Percentiles rank a stretch among this genome's conserved stretches.
Conservation (phyloP, 345 rosid genomes). For the Tarenaya hassleriana region DNA sequence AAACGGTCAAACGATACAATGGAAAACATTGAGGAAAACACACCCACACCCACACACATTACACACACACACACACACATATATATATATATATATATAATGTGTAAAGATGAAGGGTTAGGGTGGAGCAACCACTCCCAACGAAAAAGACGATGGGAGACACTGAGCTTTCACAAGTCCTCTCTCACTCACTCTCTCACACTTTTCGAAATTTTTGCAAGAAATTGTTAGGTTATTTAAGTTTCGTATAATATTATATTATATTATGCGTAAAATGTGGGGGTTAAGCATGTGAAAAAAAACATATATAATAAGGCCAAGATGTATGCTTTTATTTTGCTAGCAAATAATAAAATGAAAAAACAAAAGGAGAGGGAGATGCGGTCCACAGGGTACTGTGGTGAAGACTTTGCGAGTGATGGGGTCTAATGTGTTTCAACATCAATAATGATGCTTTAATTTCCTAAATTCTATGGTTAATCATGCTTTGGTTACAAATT, state of each 20-base stretch:
- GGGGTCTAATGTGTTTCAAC: slow-evolving; percentile 37
- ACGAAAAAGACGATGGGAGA: slow-evolving; percentile 42
- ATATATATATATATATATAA: too few relatives aligned
- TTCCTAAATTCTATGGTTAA: slow-evolving; percentile 44
- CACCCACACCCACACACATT: too few relatives aligned
- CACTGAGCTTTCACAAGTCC: slow-evolving; percentile 48
- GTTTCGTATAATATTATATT: too few relatives aligned
- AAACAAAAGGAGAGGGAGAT: slow-evolving; percentile 12
- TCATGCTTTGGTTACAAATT: slow-evolving; percentile 61
- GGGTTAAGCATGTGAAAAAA: neutral
- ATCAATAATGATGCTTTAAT: slow-evolving; percentile 50
- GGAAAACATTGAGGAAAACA: too few relatives aligned
- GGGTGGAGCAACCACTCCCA: slow-evolving; percentile 18
- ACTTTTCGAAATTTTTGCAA: too few relatives aligned
- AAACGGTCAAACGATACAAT: too few relatives aligned
- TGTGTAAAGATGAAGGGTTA: slow-evolving; percentile 10
- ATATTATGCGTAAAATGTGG: neutral
- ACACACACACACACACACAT: too few relatives aligned
- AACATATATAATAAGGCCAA: neutral
- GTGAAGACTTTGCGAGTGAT: slow-evolving; percentile 29
- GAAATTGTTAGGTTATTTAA: too few relatives aligned
- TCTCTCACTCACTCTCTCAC: neutral
- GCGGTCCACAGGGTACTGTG: slow-evolving; percentile 27
- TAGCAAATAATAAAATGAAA: neutral
- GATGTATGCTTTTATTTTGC: neutral